phyloP scores from a whole-genome alignment of 2,329 filamentous ascomycete species.

The Arthrobotrys entomopaga region DNA sequence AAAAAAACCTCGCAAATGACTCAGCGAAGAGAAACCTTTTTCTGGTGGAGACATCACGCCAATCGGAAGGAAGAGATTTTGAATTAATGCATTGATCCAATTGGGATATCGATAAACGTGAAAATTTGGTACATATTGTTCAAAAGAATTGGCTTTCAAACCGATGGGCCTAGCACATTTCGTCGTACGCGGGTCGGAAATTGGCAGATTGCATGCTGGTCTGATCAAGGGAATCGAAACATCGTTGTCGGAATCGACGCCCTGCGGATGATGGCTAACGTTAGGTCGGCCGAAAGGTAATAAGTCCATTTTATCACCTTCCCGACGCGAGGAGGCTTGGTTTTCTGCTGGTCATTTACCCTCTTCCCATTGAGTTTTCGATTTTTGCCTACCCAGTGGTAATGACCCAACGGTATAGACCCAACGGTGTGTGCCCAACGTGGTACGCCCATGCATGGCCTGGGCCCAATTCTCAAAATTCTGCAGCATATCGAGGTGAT shows the following conservation, averaged over 20 bases:
- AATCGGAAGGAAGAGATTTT: no score
- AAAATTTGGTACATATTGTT: no score
- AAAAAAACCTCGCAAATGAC: no score
- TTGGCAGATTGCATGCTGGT: no score
- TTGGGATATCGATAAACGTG: no score
- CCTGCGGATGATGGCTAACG: slow-evolving; percentile 1
- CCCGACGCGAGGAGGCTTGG: slow-evolving; percentile 7
- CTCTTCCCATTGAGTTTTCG: neutral
- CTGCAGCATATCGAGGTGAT: neutral
- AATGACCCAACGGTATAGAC: neutral
- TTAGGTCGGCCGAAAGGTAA: slow-evolving; percentile 1
- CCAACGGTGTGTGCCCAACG: neutral
- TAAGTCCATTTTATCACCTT: neutral
- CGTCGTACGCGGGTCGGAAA: no score
- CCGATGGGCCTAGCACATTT: no score
- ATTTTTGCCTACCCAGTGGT: neutral
- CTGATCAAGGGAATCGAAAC: no score
- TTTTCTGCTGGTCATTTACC: neutral
- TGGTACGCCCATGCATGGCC: no score
- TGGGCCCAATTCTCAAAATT: neutral
- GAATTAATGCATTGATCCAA: no score
- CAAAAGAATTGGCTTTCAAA: no score
- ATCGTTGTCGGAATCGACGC: neutral
- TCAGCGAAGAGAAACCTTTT: neutral
- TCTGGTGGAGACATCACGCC: no score